Percentiles rank a stretch among this genome's conserved stretches.
phyloP scores from a whole-genome alignment of 139 green algal genomes.

The Closterium sp. region DNA sequence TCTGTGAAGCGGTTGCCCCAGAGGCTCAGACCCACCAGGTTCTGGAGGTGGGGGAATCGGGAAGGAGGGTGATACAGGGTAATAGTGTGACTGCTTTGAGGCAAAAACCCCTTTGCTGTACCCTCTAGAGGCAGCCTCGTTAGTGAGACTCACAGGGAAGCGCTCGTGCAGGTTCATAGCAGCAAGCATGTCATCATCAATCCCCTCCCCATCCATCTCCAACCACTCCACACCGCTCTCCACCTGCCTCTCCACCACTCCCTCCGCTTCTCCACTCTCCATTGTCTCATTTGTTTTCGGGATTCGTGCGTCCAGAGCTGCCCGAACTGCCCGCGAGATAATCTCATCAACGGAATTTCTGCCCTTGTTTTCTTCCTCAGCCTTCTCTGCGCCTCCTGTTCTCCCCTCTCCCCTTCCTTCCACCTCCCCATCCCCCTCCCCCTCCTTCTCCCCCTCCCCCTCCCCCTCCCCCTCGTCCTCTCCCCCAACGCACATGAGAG shows the following conservation, averaged over 20 bases:
- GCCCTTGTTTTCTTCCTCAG: background rate
- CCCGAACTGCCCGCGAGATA: background rate
- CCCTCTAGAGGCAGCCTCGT: background rate
- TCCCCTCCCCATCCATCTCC: background rate
- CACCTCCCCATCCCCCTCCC: background rate
- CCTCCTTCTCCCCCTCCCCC: background rate
- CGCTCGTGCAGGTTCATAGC: background rate
- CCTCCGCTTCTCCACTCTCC: background rate
- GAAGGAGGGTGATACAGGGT: background rate
- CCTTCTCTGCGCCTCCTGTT: too few relatives aligned
- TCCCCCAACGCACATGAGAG: background rate
- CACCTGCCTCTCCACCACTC: too few relatives aligned
- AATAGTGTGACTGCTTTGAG: too few relatives aligned
- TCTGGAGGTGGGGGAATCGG: background rate
- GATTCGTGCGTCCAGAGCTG: background rate
- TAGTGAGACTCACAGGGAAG: background rate
- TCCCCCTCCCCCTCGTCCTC: background rate
- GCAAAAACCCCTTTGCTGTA: too few relatives aligned
- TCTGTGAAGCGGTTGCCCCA: background rate
- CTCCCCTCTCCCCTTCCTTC: too few relatives aligned
- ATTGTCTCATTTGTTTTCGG: too few relatives aligned
- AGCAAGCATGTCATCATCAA: background rate
- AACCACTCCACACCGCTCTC: background rate
- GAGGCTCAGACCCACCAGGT: background rate
- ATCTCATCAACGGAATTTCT: background rate